phyloP scores from a whole-genome alignment of 2,329 filamentous ascomycete species.

The Penicillium concentricum region DNA sequence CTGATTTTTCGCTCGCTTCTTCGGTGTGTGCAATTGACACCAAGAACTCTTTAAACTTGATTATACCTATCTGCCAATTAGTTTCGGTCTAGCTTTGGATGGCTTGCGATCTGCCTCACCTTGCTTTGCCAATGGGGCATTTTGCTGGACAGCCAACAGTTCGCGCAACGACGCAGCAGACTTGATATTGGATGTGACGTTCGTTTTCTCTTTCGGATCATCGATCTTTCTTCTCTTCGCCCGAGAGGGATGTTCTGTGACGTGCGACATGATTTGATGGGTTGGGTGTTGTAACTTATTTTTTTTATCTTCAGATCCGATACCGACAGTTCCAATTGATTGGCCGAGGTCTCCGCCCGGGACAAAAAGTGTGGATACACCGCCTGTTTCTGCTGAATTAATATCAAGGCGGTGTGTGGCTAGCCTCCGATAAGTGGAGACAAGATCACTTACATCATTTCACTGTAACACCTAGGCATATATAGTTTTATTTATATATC shows the following conservation, averaged over 20 bases:
- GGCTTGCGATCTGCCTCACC: constrained; percentile 56
- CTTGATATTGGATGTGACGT: constrained; percentile 29
- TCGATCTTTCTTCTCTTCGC: constrained; percentile 44
- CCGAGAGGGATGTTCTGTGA: constrained; percentile 33
- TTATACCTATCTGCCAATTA: constrained; percentile 34
- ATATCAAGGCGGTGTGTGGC: neutral
- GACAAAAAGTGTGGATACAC: neutral
- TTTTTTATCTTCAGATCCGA: constrained; percentile 21
- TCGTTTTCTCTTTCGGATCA: constrained; percentile 12
- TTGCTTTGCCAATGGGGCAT: constrained; percentile 58
- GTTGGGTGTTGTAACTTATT: constrained; percentile 18
- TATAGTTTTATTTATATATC: neutral
- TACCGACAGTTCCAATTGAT: constrained; percentile 24
- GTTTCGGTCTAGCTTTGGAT: constrained; percentile 1
- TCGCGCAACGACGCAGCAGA: constrained; percentile 65
- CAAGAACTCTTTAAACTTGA: constrained; percentile 47
- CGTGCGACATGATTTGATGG: constrained; percentile 32
- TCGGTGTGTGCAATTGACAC: constrained; percentile 38
- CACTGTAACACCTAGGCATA: neutral
- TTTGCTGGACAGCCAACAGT: constrained; percentile 69
- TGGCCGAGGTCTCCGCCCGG: constrained; percentile 13
- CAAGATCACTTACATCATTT: neutral
- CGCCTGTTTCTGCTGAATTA: neutral
- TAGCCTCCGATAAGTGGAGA: neutral
- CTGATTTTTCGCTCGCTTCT: constrained; percentile 35